phyloP scores from a whole-genome alignment of 176 grass and related monocot species.

The Raddia distichophylla region DNA sequence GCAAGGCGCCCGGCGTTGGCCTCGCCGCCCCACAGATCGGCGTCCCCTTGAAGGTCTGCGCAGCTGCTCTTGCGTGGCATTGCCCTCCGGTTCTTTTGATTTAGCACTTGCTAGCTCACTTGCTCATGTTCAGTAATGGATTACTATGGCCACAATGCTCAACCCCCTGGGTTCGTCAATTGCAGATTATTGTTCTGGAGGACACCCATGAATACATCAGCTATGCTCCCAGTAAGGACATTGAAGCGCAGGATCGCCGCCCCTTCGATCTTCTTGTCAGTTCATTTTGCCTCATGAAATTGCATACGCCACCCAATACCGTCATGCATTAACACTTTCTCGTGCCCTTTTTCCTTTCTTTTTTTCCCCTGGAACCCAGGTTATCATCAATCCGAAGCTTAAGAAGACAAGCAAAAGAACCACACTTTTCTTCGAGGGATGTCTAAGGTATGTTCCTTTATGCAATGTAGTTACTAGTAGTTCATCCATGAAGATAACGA shows the following conservation, averaged over 20 bases:
- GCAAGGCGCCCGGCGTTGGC: constrained; percentile 81
- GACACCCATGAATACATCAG: constrained; percentile 93
- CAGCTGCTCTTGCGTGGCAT: neutral
- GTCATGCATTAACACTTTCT: constrained; percentile 11
- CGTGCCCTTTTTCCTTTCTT: constrained; percentile 19
- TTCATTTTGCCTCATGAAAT: constrained; percentile 26
- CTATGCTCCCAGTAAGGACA: constrained; percentile 71
- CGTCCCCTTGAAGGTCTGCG: constrained; percentile 43
- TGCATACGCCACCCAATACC: neutral
- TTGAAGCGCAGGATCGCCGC: constrained; percentile 66
- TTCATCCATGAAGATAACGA: neutral
- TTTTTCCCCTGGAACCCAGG: constrained; percentile 41
- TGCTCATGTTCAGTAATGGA: neutral
- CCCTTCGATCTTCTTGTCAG: constrained; percentile 87
- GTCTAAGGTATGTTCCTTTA: constrained; percentile 69
- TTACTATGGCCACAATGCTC: neutral
- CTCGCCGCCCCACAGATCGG: constrained; percentile 95
- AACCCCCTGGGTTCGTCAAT: constrained; percentile 9
- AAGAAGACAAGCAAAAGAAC: constrained; percentile 71
- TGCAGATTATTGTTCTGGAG: constrained; percentile 91
- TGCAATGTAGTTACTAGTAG: neutral
- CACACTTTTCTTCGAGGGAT: constrained; percentile 88
- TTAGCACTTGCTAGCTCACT: constrained; percentile 4
- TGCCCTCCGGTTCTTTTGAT: neutral
- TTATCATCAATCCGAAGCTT: constrained; percentile 89